A percentile compares a stretch with the other conserved stretches of the same genome.
Evolutionary conservation across 345 rosid genomes (phyloP).

Genomic region (Murraya koenigii): DNA sequence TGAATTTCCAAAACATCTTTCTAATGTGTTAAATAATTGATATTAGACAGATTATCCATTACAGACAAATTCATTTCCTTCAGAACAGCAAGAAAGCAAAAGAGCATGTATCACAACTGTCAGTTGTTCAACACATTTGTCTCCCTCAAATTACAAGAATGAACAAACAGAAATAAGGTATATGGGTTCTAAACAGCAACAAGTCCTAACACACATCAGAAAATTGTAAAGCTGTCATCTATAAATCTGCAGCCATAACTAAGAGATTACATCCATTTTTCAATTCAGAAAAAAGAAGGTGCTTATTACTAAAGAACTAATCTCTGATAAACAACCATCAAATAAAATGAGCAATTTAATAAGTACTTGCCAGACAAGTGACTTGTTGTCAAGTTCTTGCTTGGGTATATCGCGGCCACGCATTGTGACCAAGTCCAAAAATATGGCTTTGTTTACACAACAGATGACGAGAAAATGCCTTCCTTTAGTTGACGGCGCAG

Average conservation of each 20-base stretch:
- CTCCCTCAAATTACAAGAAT: neutral
- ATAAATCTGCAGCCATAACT: neutral
- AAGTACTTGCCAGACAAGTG: constrained; percentile 74
- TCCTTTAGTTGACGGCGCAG: constrained; percentile 88
- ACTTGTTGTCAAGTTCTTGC: constrained; percentile 92
- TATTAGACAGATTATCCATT: neutral
- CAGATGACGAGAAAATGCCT: constrained; percentile 95
- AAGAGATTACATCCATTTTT: neutral
- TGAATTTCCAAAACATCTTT: neutral
- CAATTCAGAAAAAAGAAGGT: constrained; percentile 2
- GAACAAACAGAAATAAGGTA: neutral
- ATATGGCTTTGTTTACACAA: constrained; percentile 93
- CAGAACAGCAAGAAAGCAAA: neutral
- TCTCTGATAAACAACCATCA: neutral
- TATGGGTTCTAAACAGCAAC: neutral
- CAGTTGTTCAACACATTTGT: neutral
- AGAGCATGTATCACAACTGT: neutral
- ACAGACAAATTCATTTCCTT: neutral
- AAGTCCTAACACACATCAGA: neutral
- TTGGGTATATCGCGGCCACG: constrained; percentile 98
- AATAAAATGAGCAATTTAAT: constrained; percentile 2
- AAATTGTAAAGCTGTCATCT: neutral
- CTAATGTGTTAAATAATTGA: neutral
- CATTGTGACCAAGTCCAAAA: constrained; percentile 96
- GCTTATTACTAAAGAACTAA: neutral